Base-by-base conservation (phyloP, 2,329 filamentous ascomycete genomes). In the Paracorniculantispora psalliotae region DNA sequence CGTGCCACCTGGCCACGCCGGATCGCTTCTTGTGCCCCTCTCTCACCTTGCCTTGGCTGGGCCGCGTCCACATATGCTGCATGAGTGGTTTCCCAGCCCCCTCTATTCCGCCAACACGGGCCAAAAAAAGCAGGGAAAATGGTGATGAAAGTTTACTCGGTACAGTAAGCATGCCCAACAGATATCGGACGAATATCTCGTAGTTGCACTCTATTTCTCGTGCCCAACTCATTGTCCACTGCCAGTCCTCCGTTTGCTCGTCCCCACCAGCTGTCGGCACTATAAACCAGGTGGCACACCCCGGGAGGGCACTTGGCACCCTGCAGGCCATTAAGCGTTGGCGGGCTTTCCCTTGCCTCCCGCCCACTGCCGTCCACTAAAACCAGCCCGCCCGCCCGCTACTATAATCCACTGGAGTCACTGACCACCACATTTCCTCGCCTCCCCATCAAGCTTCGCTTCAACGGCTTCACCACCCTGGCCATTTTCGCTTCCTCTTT, bases 241-340 rank as follows among this genome's bases (percentile, higher is more conserved):
- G n/a, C n/a, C n/a, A n/a, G n/a, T n/a, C n/a, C n/a, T n/a, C 39
- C 9, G 52, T 46, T 46, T 55, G 39, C 41, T 28, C 39, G 26
- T 35, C 53, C 35, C 52, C 28, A 17, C 50, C 30, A 47, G 43
- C 53, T 56, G 53, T 43, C 53, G 48, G 53, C 53, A 56, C 53
- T 56, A 37, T 56, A 56, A 56, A 47, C 53, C 41, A 47, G 28
- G 37, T 54, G 37, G 39, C 51, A 54, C 37, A 44, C 25, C 39
- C 35, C 25, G 23, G 30, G 19, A n/a, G 5, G 19, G n/a, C n/a
- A n/a, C n/a, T n/a, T n/a, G n/a, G n/a, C n/a, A n/a, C n/a, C n/a
- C n/a, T n/a, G n/a, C n/a, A n/a, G n/a, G n/a, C n/a, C n/a, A n/a
- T n/a, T n/a, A n/a, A n/a, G n/a, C n/a, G n/a, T n/a, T n/a, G n/a